Evolutionary conservation across 1,284 basidiomycete genomes (phyloP), one percentile per base, ranked within the genome.

Genomic region (Pseudozyma sp.): DNA sequence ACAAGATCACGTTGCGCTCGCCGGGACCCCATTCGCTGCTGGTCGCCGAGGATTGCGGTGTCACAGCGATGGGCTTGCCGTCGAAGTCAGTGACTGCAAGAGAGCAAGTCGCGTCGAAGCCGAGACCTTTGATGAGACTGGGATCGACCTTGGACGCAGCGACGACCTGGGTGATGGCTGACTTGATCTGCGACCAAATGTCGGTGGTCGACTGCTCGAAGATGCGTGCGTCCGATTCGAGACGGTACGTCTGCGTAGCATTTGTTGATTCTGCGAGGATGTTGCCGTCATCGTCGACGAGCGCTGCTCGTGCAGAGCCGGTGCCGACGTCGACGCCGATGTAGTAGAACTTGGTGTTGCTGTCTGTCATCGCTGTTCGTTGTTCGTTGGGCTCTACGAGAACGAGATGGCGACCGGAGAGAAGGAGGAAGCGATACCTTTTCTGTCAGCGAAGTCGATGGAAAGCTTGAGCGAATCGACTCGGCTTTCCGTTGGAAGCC

Each of bases 21-120:
- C 72, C 68, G 4, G 64, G 60, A 7, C 67, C 67, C 66, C 65
- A 72, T 5, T 61, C 44, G 24, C 24, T 14, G 29, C 37, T 34
- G 17, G 60, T n/a, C 4, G 48, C 31, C n/a, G 59, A 39, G 2
- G 88, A 86, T 1, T 91, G 92, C 58, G 89, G 90, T 2, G 92
- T 93, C 49, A 99, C 91, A n/a, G 87, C 87, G 39, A 97, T 87
- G 0, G 95, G 92, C 47, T 88, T 86, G 5, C 94, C 94, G 14
- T 67, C 30, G 24, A 53, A 53, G 81, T 94, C 90, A 1, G 91
- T 88, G 29, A 98, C 95, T 0, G 95, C 94, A 39, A 99, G 88
- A 0, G 94, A 96, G 86, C 97, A 99, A 0, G 96, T 99, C 53
- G 95, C 96, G 85, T 98, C 96, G 84, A 98, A 97, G 10, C 95